Percentiles rank a stretch among this genome's conserved stretches.
Evolutionary conservation across 1,139 yeast species (phyloP).

Genomic region (Pichia sp.): DNA sequence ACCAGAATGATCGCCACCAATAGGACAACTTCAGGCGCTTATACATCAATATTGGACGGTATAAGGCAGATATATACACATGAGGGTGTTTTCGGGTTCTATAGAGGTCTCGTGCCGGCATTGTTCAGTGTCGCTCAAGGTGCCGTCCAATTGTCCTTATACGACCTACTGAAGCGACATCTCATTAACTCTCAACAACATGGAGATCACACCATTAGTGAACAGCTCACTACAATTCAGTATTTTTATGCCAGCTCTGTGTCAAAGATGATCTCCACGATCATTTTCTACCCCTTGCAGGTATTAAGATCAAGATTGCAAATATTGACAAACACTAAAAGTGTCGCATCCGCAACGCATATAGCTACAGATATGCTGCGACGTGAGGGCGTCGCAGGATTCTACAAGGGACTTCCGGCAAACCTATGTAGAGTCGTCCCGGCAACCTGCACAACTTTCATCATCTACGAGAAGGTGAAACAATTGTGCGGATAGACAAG

Average conservation of each 20-base stretch:
- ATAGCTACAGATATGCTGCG: conserved; percentile 22
- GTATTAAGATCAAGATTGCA: conserved; percentile 76
- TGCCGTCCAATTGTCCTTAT: conserved; percentile 77
- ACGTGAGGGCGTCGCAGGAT: conserved; percentile 50
- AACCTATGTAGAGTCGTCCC: conserved; percentile 63
- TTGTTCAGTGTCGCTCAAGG: conserved; percentile 82
- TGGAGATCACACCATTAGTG: conserved; percentile 12
- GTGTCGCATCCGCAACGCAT: conserved; percentile 3
- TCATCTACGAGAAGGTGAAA: conserved; percentile 50
- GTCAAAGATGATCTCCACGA: conserved; percentile 64
- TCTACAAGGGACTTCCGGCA: conserved; percentile 76
- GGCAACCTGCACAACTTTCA: conserved; percentile 65
- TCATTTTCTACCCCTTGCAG: conserved; percentile 77
- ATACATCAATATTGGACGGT: conserved; percentile 53
- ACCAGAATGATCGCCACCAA: conserved; percentile 72
- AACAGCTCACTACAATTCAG: conserved; percentile 40
- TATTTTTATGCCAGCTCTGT: conserved; percentile 58
- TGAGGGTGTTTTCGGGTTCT: conserved; percentile 69
- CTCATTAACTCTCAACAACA: background rate
- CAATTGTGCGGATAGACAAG: too few species aligned
- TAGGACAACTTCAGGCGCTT: conserved; percentile 40
- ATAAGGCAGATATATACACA: conserved; percentile 38
- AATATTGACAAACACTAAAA: conserved; percentile 31
- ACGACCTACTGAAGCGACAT: conserved; percentile 60
- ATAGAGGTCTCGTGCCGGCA: conserved; percentile 82